These are phyloP conservation scores for Lavandula angustifolia DNA, from an alignment of 257 asterid species.

Conservation along the genomic window DNA sequence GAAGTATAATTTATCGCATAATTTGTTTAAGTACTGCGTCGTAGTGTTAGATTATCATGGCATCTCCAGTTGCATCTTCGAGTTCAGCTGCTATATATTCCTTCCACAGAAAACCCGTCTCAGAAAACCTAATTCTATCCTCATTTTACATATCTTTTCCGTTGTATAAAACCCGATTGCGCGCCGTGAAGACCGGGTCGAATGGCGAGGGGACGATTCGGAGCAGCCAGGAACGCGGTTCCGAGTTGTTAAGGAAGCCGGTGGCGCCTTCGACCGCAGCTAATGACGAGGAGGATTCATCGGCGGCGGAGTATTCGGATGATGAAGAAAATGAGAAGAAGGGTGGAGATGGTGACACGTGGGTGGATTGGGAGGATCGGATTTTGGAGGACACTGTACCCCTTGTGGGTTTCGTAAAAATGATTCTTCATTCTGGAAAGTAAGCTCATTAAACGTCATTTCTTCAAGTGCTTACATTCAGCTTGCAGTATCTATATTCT, in stretches of 20 bases:
- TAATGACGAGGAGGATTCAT: constrained; percentile 41
- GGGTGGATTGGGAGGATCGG: constrained; percentile 97
- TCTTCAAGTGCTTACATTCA: not conserved
- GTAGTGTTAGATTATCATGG: constrained; percentile 15
- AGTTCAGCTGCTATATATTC: constrained; percentile 31
- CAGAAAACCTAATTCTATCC: constrained; percentile 45
- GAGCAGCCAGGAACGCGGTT: constrained; percentile 44
- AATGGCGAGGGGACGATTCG: not conserved
- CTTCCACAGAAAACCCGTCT: constrained; percentile 41
- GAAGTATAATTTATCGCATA: not conserved
- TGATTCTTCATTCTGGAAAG: constrained; percentile 94
- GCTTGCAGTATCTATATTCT: not conserved
- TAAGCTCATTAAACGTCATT: constrained; percentile 34
- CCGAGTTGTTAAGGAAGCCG: constrained; percentile 70
- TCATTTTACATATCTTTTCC: constrained; percentile 48
- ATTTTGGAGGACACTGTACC: constrained; percentile 95
- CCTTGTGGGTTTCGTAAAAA: constrained; percentile 76
- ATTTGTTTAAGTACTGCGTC: not conserved
- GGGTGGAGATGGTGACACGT: constrained; percentile 50
- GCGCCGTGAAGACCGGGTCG: constrained; percentile 52
- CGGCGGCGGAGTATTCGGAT: constrained; percentile 34
- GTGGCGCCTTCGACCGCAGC: constrained; percentile 40
- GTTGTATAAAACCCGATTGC: constrained; percentile 34
- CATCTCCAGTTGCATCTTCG: constrained; percentile 36
- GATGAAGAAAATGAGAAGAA: constrained; percentile 38